Evolutionary conservation across 768 basidiomycete genomes (phyloP).

Genomic region (Suillus fuscotomentosus): DNA sequence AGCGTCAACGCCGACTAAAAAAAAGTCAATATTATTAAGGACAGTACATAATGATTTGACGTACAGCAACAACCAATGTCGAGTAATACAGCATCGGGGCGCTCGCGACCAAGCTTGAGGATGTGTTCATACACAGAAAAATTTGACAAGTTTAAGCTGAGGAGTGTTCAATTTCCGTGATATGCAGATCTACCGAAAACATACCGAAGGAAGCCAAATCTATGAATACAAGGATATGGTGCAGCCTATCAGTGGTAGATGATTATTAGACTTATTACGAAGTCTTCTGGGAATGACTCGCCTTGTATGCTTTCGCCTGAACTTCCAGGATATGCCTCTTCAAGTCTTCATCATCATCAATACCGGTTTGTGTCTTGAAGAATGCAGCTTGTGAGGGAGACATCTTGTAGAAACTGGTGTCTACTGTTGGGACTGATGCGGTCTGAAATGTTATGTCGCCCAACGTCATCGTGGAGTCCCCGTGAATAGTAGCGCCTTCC

Average conservation of each 20-base stretch:
- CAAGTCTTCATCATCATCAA: conserved; percentile 23
- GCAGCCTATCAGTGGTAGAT: neutral
- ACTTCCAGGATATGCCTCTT: conserved; percentile 25
- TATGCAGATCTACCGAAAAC: neutral
- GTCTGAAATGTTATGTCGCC: neutral
- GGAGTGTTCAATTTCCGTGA: neutral
- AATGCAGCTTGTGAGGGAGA: conserved; percentile 14
- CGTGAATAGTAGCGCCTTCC: neutral
- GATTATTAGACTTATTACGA: neutral
- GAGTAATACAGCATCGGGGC: conserved; percentile 36
- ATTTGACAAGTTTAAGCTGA: neutral
- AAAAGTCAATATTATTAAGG: neutral
- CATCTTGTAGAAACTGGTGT: neutral
- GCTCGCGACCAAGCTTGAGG: conserved; percentile 23
- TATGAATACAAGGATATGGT: conserved; percentile 26
- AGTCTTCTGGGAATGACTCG: neutral
- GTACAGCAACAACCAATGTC: conserved; percentile 48
- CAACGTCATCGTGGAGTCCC: neutral
- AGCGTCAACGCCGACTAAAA: conserved; percentile 30
- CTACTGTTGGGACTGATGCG: neutral
- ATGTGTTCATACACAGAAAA: neutral
- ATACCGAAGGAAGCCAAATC: conserved; percentile 21
- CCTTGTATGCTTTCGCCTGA: conserved; percentile 27
- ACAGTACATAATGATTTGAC: conserved; percentile 9
- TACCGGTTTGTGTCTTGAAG: conserved; percentile 23